These are phyloP conservation scores for Oryza brachyantha DNA, from an alignment of 176 grass and related monocot species.

Conservation along the genomic window DNA sequence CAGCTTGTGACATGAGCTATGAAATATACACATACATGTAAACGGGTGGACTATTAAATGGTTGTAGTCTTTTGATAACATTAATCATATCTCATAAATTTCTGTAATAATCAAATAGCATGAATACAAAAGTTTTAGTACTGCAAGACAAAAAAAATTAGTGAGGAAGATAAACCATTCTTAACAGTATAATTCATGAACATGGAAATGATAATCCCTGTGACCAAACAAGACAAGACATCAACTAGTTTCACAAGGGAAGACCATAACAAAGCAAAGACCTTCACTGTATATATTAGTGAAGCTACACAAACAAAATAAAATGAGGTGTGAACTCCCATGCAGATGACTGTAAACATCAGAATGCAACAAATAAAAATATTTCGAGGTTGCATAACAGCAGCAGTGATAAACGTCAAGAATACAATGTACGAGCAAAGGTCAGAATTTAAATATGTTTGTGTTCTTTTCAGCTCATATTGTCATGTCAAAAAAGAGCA, in stretches of 20 bases:
- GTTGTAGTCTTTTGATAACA: neutral
- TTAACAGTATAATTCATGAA: neutral
- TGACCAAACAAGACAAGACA: neutral
- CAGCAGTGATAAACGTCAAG: neutral
- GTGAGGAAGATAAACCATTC: neutral
- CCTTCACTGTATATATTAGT: neutral
- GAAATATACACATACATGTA: neutral
- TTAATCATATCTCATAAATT: conserved; percentile 6
- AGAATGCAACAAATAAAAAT: neutral
- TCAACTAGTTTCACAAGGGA: conserved; percentile 2
- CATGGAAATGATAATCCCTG: neutral
- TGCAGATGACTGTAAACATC: neutral
- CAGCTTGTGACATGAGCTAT: neutral
- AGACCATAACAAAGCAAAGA: neutral
- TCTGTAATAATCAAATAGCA: neutral
- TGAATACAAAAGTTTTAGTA: neutral
- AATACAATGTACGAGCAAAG: neutral
- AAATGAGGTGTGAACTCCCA: neutral
- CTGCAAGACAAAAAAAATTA: neutral
- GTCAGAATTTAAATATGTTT: neutral
- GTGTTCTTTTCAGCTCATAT: neutral
- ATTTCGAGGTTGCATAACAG: neutral
- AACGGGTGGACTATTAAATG: neutral
- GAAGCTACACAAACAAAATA: neutral
- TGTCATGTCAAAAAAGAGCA: no score